Evolutionary conservation across 1,139 yeast genomes (phyloP).

Genomic region (Casaregolazyma suthepensis): DNA sequence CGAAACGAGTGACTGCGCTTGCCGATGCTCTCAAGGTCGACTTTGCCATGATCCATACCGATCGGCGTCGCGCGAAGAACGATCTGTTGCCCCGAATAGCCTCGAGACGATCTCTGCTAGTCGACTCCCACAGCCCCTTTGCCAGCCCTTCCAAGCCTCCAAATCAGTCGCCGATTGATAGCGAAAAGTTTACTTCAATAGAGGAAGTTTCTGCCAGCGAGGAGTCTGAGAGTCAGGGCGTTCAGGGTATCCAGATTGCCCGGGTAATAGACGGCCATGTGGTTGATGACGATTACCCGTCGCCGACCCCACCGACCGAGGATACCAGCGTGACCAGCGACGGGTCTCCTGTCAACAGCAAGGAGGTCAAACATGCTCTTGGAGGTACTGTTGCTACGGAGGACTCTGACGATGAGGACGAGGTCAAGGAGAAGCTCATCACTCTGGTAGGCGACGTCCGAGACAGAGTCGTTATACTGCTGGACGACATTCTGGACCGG

Average conservation of each 20-base stretch:
- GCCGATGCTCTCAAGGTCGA: constrained; percentile 94
- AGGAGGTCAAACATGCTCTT: constrained; percentile 40
- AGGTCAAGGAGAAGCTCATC: constrained; percentile 77
- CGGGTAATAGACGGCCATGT: constrained; percentile 96
- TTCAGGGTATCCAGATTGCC: constrained; percentile 89
- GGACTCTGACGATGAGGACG: constrained; percentile 78
- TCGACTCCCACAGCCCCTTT: not conserved
- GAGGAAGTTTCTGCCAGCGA: constrained; percentile 27
- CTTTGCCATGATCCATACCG: constrained; percentile 98
- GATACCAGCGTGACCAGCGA: constrained; percentile 20
- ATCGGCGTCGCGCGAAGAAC: constrained; percentile 84
- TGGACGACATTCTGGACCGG: constrained; percentile 96
- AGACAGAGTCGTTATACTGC: constrained; percentile 81
- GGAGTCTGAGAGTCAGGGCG: constrained; percentile 54
- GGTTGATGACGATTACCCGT: constrained; percentile 73
- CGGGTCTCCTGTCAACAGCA: constrained; percentile 21
- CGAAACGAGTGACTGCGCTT: constrained; percentile 93
- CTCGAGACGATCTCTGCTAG: constrained; percentile 17
- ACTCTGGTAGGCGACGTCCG: constrained; percentile 95
- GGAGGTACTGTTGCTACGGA: constrained; percentile 83
- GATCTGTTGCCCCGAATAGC: constrained; percentile 37
- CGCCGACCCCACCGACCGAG: constrained; percentile 26
- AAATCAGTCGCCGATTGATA: not conserved
- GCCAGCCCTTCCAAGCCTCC: constrained; percentile 6
- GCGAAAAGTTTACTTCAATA: not conserved